A percentile compares a stretch with the other conserved stretches of the same genome.
Evolutionary conservation across 805 yeast genomes (phyloP).

Genomic region (Isabelozyma rhagii): DNA sequence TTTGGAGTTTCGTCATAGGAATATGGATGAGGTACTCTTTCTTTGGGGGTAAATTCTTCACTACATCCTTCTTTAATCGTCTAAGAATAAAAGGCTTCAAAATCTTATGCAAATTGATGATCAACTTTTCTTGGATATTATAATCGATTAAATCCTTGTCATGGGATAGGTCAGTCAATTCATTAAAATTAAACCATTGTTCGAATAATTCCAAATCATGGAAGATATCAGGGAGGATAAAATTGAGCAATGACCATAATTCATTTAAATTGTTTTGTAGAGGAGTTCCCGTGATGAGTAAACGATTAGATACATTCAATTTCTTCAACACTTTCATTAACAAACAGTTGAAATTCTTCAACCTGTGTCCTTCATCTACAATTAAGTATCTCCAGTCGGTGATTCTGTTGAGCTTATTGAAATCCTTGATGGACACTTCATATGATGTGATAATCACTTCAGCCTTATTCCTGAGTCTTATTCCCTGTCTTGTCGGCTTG

Average conservation of each 20-base stretch:
- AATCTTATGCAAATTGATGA: constrained; percentile 80
- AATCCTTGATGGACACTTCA: constrained; percentile 74
- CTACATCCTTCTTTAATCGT: constrained; percentile 73
- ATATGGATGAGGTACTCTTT: constrained; percentile 83
- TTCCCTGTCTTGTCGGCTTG: constrained; percentile 50
- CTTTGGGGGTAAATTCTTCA: constrained; percentile 75
- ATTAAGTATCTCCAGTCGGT: constrained; percentile 74
- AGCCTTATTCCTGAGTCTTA: constrained; percentile 30
- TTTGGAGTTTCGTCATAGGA: constrained; percentile 62
- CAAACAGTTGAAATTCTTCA: constrained; percentile 79
- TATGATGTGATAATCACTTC: constrained; percentile 77
- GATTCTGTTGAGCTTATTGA: constrained; percentile 46
- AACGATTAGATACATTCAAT: constrained; percentile 64
- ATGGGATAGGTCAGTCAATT: constrained; percentile 39
- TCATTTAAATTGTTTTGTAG: constrained; percentile 87
- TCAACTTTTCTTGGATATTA: constrained; percentile 50
- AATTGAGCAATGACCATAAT: constrained; percentile 88
- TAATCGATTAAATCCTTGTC: constrained; percentile 53
- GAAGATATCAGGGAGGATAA: constrained; percentile 88
- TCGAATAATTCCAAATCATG: constrained; percentile 87
- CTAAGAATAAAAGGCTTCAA: constrained; percentile 84
- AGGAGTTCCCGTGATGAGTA: constrained; percentile 93
- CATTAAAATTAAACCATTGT: constrained; percentile 88
- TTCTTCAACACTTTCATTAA: constrained; percentile 69
- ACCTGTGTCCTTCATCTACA: constrained; percentile 94